Conservation (phyloP, 208 protist genomes). For the Trypanosoma lewisi region DNA sequence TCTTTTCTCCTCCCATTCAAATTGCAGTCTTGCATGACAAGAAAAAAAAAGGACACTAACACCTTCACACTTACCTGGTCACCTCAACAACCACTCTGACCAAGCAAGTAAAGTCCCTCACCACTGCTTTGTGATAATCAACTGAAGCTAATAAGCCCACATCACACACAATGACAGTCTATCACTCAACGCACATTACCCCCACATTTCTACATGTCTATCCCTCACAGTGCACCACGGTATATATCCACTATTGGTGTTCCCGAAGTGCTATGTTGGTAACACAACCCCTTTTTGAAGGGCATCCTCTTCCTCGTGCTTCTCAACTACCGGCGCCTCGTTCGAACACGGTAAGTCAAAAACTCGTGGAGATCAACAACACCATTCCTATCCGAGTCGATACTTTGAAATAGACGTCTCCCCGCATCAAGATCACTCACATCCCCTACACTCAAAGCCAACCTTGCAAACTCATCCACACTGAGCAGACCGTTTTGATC, state of each 20-base stretch:
- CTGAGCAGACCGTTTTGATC: conserved; percentile 67
- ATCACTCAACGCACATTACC: too few relatives aligned
- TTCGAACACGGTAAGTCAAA: conserved; percentile 53
- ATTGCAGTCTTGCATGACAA: not conserved
- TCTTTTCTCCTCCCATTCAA: not conserved
- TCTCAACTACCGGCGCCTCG: conserved; percentile 6
- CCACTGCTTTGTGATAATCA: too few relatives aligned
- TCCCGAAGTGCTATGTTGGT: too few relatives aligned
- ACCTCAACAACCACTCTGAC: not conserved
- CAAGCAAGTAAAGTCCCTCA: too few relatives aligned
- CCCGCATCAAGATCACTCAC: conserved; percentile 33
- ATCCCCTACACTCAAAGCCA: conserved; percentile 52
- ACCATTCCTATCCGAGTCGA: conserved; percentile 49
- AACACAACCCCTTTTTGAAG: too few relatives aligned
- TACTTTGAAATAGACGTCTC: conserved; percentile 49
- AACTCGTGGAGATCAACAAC: conserved; percentile 76
- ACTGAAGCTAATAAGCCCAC: too few relatives aligned
- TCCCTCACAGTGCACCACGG: too few relatives aligned
- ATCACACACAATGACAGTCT: too few relatives aligned
- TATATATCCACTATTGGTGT: too few relatives aligned
- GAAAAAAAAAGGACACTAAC: conserved; percentile 6
- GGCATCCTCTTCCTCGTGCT: too few relatives aligned
- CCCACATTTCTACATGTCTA: too few relatives aligned
- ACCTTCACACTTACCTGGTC: not conserved
- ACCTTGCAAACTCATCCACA: conserved; percentile 53